A percentile compares a stretch with the other conserved stretches of the same genome.
Conservation (phyloP, 192 early-diverging fungal species). For the Haplosporangium gracile region DNA sequence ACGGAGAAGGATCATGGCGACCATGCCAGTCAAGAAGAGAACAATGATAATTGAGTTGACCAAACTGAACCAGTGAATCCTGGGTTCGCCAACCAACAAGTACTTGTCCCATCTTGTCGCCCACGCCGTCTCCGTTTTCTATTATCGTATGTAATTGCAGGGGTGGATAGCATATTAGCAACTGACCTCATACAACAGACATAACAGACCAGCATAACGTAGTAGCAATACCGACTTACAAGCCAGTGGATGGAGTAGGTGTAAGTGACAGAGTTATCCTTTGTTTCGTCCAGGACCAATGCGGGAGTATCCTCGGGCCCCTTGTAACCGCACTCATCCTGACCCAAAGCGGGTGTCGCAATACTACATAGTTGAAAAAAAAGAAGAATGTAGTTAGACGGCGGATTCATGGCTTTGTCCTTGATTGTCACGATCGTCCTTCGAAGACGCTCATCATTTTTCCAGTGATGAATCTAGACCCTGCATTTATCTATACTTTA, state of each 20-base stretch:
- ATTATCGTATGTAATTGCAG: background rate
- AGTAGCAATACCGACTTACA: conserved; percentile 10
- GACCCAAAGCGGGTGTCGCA: conserved; percentile 20
- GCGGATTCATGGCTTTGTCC: background rate
- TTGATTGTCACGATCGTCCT: background rate
- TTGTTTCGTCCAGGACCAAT: conserved; percentile 29
- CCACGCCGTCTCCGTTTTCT: conserved; percentile 73
- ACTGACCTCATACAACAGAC: background rate
- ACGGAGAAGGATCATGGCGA: conserved; percentile 90
- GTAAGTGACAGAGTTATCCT: conserved; percentile 16
- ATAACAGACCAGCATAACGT: background rate
- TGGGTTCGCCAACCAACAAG: conserved; percentile 86
- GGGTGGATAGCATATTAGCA: background rate
- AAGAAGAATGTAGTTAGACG: background rate
- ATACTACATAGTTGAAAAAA: conserved; percentile 23
- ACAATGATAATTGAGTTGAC: conserved; percentile 96
- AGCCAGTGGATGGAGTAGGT: conserved; percentile 51
- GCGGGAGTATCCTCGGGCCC: conserved; percentile 21
- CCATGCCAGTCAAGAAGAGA: conserved; percentile 92
- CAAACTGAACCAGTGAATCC: conserved; percentile 96
- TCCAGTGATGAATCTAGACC: background rate
- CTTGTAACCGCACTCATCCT: conserved; percentile 16
- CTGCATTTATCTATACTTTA: background rate
- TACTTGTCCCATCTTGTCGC: conserved; percentile 92
- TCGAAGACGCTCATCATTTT: background rate